Evolutionary conservation across 805 yeast species (phyloP).

Genomic region (Cyberlindnera bimundalis): DNA sequence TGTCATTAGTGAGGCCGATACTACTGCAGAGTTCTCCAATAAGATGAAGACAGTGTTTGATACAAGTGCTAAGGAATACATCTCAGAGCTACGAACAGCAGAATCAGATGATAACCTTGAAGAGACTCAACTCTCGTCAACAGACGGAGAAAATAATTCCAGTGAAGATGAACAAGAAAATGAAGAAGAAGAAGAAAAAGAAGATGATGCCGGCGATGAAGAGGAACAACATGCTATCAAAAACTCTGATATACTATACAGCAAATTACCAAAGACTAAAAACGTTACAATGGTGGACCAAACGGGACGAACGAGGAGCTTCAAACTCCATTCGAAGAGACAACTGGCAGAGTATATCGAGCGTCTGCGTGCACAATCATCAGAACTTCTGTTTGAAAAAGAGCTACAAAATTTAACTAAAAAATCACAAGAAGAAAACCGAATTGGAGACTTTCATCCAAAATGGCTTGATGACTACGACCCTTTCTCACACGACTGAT

Average conservation of each 20-base stretch:
- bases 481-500: background rate
- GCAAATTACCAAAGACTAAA: too few relatives aligned
- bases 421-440: too few relatives aligned
- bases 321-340: too few relatives aligned
- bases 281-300: too few relatives aligned
- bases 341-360: background rate
- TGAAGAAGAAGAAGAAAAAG: background rate
- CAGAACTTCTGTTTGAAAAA: background rate
- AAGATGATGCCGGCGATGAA: background rate
- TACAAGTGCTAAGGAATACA: constrained; percentile 73
- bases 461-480: background rate
- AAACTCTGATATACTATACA: background rate
- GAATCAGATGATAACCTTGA: too few relatives aligned
- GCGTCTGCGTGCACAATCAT: background rate
- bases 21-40: background rate
- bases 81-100: constrained; percentile 63
- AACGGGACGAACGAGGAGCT: too few relatives aligned
- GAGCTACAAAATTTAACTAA: background rate
- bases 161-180: background rate
- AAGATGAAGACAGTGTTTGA: constrained; percentile 27
- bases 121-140: background rate
- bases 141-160: background rate
- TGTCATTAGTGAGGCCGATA: constrained; percentile 1
- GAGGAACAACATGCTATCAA: background rate
- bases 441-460: too few relatives aligned